phyloP scores from a whole-genome alignment of 495 filamentous ascomycete genomes.

The Aspergillus taichungensis region DNA sequence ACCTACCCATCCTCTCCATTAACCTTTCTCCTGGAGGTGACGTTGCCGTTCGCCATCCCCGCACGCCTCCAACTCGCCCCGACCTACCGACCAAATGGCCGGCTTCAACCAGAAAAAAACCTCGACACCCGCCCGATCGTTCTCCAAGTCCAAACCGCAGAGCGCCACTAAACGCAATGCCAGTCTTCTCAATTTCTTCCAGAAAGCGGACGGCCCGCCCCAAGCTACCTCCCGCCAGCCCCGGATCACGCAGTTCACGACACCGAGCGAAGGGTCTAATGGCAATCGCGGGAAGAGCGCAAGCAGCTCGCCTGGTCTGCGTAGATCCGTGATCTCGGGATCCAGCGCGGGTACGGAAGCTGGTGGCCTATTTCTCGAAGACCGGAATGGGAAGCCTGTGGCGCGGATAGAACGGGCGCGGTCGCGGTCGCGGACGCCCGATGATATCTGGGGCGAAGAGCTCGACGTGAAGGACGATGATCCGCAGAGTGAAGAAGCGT shows the following conservation, averaged over 20 bases:
- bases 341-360: slow-evolving; percentile 19
- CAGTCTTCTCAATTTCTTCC: slow-evolving; percentile 77
- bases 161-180: slow-evolving; percentile 46
- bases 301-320: slow-evolving; percentile 12
- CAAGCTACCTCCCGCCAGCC: slow-evolving; percentile 27
- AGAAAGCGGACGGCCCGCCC: slow-evolving; percentile 51
- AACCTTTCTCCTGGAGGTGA: too few species aligned
- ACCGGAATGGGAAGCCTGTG: slow-evolving; percentile 21
- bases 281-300: slow-evolving; percentile 8
- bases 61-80: not conserved
- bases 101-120: slow-evolving; percentile 8
- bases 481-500: slow-evolving; percentile 22
- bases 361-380: slow-evolving; percentile 36
- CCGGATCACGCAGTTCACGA: slow-evolving; percentile 35
- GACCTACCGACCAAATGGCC: too few species aligned
- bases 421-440: slow-evolving; percentile 23
- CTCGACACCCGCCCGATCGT: slow-evolving; percentile 17
- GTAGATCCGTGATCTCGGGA: slow-evolving; percentile 4
- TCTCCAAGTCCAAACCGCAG: slow-evolving; percentile 1
- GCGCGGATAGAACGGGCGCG: slow-evolving; percentile 3
- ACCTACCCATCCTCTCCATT: too few species aligned
- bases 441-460: slow-evolving; percentile 29
- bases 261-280: slow-evolving; percentile 10
- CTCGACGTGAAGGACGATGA: slow-evolving; percentile 11
- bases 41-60: not conserved